Evolutionary conservation across 2,329 filamentous ascomycete species (phyloP), one percentile per base, ranked within the genome.

Genomic region (Pseudofabraea citricarpa): DNA sequence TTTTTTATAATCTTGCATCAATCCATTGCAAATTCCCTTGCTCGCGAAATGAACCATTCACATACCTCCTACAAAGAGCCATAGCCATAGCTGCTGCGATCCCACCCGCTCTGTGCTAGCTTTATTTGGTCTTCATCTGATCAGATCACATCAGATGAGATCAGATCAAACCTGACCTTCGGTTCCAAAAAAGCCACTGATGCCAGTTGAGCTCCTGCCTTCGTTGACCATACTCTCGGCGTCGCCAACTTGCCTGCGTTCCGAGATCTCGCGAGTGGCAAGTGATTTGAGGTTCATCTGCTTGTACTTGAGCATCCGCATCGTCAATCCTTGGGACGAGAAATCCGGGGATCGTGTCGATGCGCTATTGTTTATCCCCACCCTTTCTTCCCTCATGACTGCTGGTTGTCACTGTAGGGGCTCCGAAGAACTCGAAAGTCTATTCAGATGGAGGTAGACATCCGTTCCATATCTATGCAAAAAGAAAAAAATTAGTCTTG

Each of bases 371-470:
- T 31, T 31, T 31, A 12, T 15, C 27, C 27, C 13, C 13, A 12
- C 27, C 13, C 27, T 15, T 31, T 31, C 27, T n/a, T 41, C 27
- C 27, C 27, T 31, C 27, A 31, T 31, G 27, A 31, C 27, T 31
- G 85, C 83, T 60, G 55, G 53, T 63, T 83, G 75, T 79, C 93
- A 97, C 87, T 96, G 91, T 40, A 98, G 75, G 53, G 93, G 93
- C 67, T 98, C 93, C 20, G 90, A 96, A 27, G 89, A 95, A 54
- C 89, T 95, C 33, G 90, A 95, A 20, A 98, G 77, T 44, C 93
- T 82, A 71, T 98, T 98, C 40, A 98, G 81, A 66, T 98, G 93
- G 37, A 98, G 85, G 69, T 98, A 98, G 41, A 97, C 93, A 63
- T 98, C 93, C 40, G 93, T 98, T 53, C 93, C 93, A 66, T 98